These are phyloP conservation scores for Fusarium mexicanum DNA, from an alignment of 2,329 filamentous ascomycete genomes.

Conservation along the genomic window DNA sequence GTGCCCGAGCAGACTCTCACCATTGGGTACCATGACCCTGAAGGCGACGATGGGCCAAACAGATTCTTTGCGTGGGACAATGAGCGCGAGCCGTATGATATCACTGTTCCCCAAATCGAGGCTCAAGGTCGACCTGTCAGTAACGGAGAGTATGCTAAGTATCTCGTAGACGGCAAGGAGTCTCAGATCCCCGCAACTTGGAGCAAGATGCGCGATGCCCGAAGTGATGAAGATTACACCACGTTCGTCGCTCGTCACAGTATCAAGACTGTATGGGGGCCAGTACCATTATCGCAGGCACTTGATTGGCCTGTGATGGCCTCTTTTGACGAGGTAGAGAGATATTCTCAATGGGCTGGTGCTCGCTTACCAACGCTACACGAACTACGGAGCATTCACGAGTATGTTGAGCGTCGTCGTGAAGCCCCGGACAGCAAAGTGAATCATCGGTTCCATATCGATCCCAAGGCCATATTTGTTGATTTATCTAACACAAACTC, in stretches of 20 bases:
- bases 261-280: slow-evolving; percentile 20
- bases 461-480: slow-evolving; percentile 1
- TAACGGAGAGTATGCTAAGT: slow-evolving; percentile 17
- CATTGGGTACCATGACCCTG: slow-evolving; percentile 13
- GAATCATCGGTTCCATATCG: slow-evolving; percentile 6
- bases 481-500: slow-evolving; percentile 11
- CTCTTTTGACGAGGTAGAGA: slow-evolving; percentile 21
- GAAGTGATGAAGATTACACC: neutral
- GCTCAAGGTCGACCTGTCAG: slow-evolving; percentile 21
- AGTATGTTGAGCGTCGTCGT: neutral
- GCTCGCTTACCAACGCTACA: slow-evolving; percentile 21
- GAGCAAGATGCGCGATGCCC: neutral
- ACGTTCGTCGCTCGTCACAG: slow-evolving; percentile 4
- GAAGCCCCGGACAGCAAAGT: neutral
- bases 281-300: neutral
- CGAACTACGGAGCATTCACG: slow-evolving; percentile 25
- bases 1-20: neutral
- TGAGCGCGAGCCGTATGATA: slow-evolving; percentile 21
- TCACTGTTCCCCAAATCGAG: neutral
- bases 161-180: neutral
- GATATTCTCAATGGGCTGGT: slow-evolving; percentile 10
- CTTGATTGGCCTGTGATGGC: slow-evolving; percentile 26
- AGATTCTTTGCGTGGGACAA: slow-evolving; percentile 34
- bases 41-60: neutral
- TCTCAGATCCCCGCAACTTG: neutral